Evolutionary conservation across 768 basidiomycete species (phyloP), one percentile per base, ranked within the genome.

Genomic region (Boletus sp.): DNA sequence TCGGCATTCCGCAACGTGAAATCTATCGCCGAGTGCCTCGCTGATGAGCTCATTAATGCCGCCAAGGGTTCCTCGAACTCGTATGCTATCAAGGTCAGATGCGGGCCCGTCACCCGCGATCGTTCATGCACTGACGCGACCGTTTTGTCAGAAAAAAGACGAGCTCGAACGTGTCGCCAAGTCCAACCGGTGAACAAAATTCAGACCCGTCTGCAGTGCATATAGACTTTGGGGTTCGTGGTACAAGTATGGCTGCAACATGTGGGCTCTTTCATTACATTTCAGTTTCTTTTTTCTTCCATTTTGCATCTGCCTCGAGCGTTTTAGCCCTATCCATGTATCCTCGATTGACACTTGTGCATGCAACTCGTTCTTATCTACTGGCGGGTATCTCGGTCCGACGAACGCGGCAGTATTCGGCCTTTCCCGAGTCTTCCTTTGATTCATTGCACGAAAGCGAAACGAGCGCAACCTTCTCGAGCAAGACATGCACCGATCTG

Each of bases 1-100:
- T 98, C 96, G 43, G 94, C 97, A 50, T 99, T 99, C 93, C 93
- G 97, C 77, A 99, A 99, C 79, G 92, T 98, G 68, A 99, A 99
- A 78, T 97, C 94, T 57, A 89, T 99, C 66, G 94, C 97, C 57
- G 96, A 98, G 79, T 98, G 96, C 78, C 83, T 98, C 50, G 96
- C 97, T 56, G 97, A 98, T 73, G 97, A 99, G 75, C 88, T 98
- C 69, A 98, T 98, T 83, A 99, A 99, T 75, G 97, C 97, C 50
- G 97, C 96, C 62, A 98, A 99, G 81, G 97, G 97, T 61, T 98
- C 97, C 47, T 98, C 95, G 69, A 99, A 99, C 88, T 98, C 96
- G 51, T 99, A 98, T 73, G 96, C 96, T 58, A 99, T 99, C 83
- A 98, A 98, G 91, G 90, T 90, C 42, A 43, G 76, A 34, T 8